Evolutionary conservation across 345 rosid species (phyloP), one percentile per base, ranked within the genome.

Genomic region (Acer campestre): DNA sequence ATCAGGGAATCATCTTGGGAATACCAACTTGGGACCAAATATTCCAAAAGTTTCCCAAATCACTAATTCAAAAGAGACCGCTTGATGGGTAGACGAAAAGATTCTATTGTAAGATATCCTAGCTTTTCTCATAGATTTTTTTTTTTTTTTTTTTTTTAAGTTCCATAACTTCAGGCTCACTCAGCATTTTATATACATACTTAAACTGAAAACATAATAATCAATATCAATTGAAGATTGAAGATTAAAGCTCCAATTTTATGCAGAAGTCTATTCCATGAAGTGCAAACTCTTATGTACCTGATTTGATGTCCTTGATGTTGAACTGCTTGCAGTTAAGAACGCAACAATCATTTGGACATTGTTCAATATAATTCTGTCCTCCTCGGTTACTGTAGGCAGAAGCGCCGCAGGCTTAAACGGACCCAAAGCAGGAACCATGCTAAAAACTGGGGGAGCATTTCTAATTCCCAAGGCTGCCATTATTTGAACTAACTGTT

Each of bases 361-460:
- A 58, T 95, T 95, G 79, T 83, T 86, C 77, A 95, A 76, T 56
- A 93, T 90, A 75, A 89, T 70, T 78, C 68, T 90, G 82, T 95
- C 99, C 81, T 95, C 98, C 74, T 93, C 93, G 0, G 94, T 95
- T 35, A 95, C 80, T 7, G 97, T 77, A 27, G 99, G 99, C 61
- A 95, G 80, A 76, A 95, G 84, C 20, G 89, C 94, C 11, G 94
- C 84, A 25, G 96, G 91, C 83, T 71, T 92, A 75, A 95, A 88
- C 6, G 89, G 95, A 77, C 94, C 97, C 35, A 90, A 76, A n/a
- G 92, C 70, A 65, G 95, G 91, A 73, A 89, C 92, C 97, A 93
- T 90, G 79, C 96, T 88, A 65, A 95, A 95, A 77, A 95, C 80
- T 11, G 95, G 97, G 27, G 87, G 77, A 61, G 77, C 85, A 82